phyloP scores from a whole-genome alignment of 805 yeast genomes.

The Peterozyma xylosa region DNA sequence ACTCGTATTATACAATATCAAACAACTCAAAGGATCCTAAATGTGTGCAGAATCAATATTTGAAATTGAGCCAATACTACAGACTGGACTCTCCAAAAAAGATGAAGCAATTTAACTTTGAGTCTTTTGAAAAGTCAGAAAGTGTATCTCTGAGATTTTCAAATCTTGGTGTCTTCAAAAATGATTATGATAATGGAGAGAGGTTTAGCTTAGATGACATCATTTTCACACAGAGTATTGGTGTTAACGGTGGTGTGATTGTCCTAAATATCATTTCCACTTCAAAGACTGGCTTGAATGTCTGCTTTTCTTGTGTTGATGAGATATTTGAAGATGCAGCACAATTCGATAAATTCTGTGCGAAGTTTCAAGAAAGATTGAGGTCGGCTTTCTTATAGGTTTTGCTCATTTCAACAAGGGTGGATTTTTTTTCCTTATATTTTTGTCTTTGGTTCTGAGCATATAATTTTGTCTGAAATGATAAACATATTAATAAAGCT shows the following conservation, averaged over 20 bases:
- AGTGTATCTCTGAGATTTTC: constrained; percentile 3
- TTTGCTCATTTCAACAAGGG: too few relatives aligned
- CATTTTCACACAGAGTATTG: constrained; percentile 6
- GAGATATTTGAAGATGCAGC: background rate
- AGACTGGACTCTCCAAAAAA: background rate
- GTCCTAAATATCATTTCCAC: constrained; percentile 4
- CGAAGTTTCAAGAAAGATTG: too few relatives aligned
- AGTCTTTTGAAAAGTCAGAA: background rate
- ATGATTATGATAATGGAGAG: background rate
- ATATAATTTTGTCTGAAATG: too few relatives aligned
- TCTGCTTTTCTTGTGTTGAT: background rate
- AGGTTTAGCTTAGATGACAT: constrained; percentile 2
- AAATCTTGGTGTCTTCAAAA: constrained; percentile 5
- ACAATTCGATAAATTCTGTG: background rate
- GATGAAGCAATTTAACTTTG: background rate
- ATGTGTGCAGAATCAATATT: constrained; percentile 1
- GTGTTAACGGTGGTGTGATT: constrained; percentile 3
- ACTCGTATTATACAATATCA: background rate
- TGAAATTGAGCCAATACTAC: background rate
- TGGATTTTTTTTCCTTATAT: too few relatives aligned
- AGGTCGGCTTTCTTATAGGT: too few relatives aligned
- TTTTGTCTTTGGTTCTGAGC: too few relatives aligned
- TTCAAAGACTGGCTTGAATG: constrained; percentile 2
- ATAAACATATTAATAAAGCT: too few relatives aligned
- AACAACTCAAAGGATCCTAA: background rate